Base-by-base conservation (phyloP, 2,329 filamentous ascomycete species). In the Lomentospora prolificans region DNA sequence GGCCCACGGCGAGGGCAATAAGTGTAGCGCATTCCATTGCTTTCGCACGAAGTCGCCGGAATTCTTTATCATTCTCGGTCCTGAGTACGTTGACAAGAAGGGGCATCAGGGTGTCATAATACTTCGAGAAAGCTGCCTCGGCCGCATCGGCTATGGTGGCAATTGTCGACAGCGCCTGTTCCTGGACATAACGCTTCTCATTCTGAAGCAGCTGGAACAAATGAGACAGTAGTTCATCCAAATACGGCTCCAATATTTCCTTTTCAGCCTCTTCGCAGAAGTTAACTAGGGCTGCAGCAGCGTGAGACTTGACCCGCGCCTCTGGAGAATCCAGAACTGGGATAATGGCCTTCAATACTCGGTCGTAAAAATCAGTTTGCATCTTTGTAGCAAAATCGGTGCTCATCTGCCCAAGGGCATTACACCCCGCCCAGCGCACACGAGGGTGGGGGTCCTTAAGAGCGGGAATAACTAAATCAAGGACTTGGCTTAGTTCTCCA, bases 261-360 rank as follows among this genome's bases (percentile, higher is more conserved):
- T 95, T 96, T 70, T 99, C 92, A 0, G 94, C 92, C 72, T 97
- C 94, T 69, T 99, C 94, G 69, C 94, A 99, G 70, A 99, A 99
- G 74, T 99, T 99, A 66, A 99, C 94, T 10, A 99, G 80, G 4
- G 94, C 94, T n/a, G 94, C 94, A 14, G 94, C 94, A 8, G 94
- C 94, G 67, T 99, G 94, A 2, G 94, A 92, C 74, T 97, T 95
- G 59, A 99, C 94, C 58, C 94, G 87, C 17, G 90, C 89, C 69
- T 99, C 92, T 1, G 89, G 81, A 2, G 90, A 95, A 64, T 91
- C 83, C 4, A 99, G 80, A 1, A 96, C 92, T 1, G 92, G 91
- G 55, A 99, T 90, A 56, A 99, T 94, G 62, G 90, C 90, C 62
- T 85, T 89, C 53, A 99, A 79, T 14, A 99, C 89, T 48, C 85